phyloP scores from a whole-genome alignment of 345 rosid species.

The Aethionema arabicum region DNA sequence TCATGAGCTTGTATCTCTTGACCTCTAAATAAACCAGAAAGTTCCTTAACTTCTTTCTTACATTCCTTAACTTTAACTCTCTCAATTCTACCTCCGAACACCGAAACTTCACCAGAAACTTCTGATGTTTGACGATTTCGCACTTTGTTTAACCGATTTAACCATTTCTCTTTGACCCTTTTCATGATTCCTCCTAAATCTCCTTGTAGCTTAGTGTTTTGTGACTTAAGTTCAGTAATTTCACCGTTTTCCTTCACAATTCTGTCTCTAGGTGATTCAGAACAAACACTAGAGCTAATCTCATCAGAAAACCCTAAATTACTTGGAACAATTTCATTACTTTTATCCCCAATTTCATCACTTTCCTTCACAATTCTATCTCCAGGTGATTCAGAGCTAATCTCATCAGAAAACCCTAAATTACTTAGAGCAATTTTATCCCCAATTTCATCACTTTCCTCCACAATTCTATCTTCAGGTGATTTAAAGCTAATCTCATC shows the following conservation, averaged over 20 bases:
- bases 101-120: conserved; percentile 31
- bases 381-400: not conserved
- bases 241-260: conserved; percentile 24
- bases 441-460: no score
- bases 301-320: not conserved
- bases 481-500: conserved; percentile 57
- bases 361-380: not conserved
- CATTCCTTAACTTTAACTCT: conserved; percentile 69
- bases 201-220: conserved; percentile 9
- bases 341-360: no score
- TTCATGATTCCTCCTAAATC: conserved; percentile 37
- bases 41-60: conserved; percentile 60
- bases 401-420: not conserved
- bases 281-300: conserved; percentile 18
- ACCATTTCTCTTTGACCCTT: conserved; percentile 60
- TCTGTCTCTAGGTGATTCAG: not conserved
- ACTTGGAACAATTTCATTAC: no score
- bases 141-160: conserved; percentile 50
- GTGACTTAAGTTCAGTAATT: conserved; percentile 6
- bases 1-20: conserved; percentile 79
- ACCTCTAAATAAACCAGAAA: conserved; percentile 66
- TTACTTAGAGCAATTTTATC: no score
- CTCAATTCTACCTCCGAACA: conserved; percentile 41
- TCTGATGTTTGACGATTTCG: conserved; percentile 25
- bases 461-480: conserved; percentile 12